These are phyloP conservation scores for Salvia sclarea DNA, from an alignment of 305 asterid species.

Conservation along the genomic window DNA sequence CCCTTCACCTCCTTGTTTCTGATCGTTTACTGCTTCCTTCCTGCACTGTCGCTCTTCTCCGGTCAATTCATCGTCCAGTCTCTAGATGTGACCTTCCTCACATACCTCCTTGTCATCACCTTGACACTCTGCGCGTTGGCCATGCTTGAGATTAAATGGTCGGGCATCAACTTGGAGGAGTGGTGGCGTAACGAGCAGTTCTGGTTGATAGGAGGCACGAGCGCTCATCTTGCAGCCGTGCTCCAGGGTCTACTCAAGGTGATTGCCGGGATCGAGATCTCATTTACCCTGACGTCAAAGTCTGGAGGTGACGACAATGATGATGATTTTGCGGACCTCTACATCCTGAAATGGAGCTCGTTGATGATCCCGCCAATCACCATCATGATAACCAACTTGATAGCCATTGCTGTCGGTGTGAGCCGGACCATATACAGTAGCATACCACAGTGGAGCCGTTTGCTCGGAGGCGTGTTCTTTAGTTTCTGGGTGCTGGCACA, in stretches of 20 bases:
- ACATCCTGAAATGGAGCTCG: constrained; percentile 68
- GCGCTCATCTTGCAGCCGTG: constrained; percentile 95
- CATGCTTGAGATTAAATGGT: constrained; percentile 91
- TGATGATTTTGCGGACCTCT: constrained; percentile 75
- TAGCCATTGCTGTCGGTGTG: constrained; percentile 79
- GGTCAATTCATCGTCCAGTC: constrained; percentile 86
- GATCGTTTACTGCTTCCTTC: constrained; percentile 94
- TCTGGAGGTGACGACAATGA: constrained; percentile 76
- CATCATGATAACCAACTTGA: constrained; percentile 73
- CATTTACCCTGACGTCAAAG: constrained; percentile 82
- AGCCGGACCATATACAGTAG: constrained; percentile 81
- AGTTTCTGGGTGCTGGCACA: constrained; percentile 96
- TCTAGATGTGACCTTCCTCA: constrained; percentile 70
- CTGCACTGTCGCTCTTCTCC: constrained; percentile 84
- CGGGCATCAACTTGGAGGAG: constrained; percentile 77
- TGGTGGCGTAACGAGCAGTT: constrained; percentile 99
- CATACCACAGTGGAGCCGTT: constrained; percentile 91
- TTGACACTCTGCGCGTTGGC: constrained; percentile 73
- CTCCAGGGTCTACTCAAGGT: constrained; percentile 90
- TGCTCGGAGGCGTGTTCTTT: constrained; percentile 90
- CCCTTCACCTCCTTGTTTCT: constrained; percentile 88
- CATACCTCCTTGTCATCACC: constrained; percentile 71
- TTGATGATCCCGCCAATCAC: constrained; percentile 81
- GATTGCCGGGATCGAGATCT: constrained; percentile 88
- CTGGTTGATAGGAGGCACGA: constrained; percentile 92